Conservation (phyloP, 2,329 filamentous ascomycete genomes). For the Amesomyces nigricolor region DNA sequence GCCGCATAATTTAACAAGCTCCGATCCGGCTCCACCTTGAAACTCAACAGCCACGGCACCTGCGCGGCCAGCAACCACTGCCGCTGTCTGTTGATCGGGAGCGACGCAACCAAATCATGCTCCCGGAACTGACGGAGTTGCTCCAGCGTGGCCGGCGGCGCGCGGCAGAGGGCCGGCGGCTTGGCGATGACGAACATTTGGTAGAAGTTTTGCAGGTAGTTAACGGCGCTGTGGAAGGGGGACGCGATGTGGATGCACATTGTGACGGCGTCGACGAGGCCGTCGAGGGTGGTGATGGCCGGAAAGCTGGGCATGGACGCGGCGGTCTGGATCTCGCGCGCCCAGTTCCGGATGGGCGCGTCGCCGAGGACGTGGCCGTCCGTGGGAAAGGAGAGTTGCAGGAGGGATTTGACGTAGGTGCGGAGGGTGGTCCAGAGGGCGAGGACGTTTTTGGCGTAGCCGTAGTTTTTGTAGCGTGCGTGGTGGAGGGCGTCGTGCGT, state of each 20-base stretch:
- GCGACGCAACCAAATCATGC: slow-evolving; percentile 33
- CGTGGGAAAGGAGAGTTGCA: slow-evolving; percentile 32
- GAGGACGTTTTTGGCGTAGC: slow-evolving; percentile 42
- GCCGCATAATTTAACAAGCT: slow-evolving; percentile 39
- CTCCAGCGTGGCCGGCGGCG: slow-evolving; percentile 30
- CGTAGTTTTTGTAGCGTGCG: slow-evolving; percentile 42
- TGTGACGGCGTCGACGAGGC: slow-evolving; percentile 41
- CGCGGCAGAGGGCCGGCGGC: slow-evolving; percentile 35
- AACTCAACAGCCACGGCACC: slow-evolving; percentile 42
- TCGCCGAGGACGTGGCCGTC: slow-evolving; percentile 31
- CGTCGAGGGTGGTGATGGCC: slow-evolving; percentile 36
- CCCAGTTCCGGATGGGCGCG: slow-evolving; percentile 36
- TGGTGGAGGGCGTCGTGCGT: slow-evolving; percentile 30
- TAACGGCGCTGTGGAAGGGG: slow-evolving; percentile 45
- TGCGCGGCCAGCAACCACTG: slow-evolving; percentile 43
- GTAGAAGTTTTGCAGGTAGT: slow-evolving; percentile 49
- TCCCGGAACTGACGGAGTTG: slow-evolving; percentile 32
- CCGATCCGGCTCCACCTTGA: slow-evolving; percentile 36
- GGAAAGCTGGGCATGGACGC: slow-evolving; percentile 41
- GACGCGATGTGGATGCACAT: slow-evolving; percentile 50
- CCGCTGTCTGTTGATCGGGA: slow-evolving; percentile 38
- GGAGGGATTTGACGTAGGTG: slow-evolving; percentile 37
- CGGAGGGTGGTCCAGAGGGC: slow-evolving; percentile 40
- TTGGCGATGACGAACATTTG: slow-evolving; percentile 43
- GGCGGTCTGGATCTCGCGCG: slow-evolving; percentile 35